Evolutionary conservation across 2,329 filamentous ascomycete genomes (phyloP).

Genomic region (Cladosporium sp.): DNA sequence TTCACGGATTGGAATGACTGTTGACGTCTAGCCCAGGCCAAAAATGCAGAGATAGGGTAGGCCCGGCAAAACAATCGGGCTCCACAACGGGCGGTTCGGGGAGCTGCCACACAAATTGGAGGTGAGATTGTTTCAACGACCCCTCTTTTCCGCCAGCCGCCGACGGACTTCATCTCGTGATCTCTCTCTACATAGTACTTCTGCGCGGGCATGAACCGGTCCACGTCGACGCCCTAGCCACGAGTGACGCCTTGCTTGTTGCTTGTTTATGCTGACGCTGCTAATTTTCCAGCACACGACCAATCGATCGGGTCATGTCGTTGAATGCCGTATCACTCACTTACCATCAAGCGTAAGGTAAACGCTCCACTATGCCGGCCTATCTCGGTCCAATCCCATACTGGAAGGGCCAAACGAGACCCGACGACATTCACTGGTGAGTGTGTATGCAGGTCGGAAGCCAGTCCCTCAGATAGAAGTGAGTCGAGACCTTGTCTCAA

Average conservation of each 20-base stretch:
- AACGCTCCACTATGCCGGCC: conserved; percentile 15
- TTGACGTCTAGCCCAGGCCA: neutral
- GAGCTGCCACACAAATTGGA: neutral
- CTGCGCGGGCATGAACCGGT: neutral
- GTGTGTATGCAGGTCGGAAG: neutral
- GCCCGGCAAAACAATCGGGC: conserved; percentile 3
- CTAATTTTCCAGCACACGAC: neutral
- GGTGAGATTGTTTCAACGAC: conserved; percentile 5
- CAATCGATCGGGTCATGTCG: neutral
- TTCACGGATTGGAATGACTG: neutral
- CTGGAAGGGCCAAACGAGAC: conserved; percentile 8
- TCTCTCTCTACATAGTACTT: conserved; percentile 1
- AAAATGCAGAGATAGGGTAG: conserved; percentile 10
- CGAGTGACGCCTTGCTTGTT: neutral
- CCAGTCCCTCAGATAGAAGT: neutral
- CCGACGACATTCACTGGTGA: neutral
- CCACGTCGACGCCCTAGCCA: conserved; percentile 3
- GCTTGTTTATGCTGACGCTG: neutral
- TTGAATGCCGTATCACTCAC: neutral
- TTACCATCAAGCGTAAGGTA: conserved; percentile 17
- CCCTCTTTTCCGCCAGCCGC: conserved; percentile 12
- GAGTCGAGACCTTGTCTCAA: conserved; percentile 2
- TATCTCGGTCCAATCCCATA: conserved; percentile 22
- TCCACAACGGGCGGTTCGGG: conserved; percentile 12
- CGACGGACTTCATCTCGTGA: conserved; percentile 15